Evolutionary conservation across 2,329 filamentous ascomycete species (phyloP), one percentile per base, ranked within the genome.

Genomic region (Sclerotinia subarctica): DNA sequence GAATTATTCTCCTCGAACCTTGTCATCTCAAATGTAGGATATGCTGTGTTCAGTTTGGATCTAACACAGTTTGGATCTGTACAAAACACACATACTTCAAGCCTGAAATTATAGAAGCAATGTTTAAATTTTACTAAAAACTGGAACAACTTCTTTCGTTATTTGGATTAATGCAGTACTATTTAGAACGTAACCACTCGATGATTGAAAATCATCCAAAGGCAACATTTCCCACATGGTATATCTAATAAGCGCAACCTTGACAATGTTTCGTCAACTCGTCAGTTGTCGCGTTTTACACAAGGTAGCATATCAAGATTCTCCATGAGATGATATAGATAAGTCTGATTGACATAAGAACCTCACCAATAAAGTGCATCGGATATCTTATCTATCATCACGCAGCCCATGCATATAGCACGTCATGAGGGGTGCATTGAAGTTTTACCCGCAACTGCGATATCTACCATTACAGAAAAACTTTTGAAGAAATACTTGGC

Each of bases 321-420:
- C 10, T 49, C 10, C 46, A 38, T 38, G 29, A 24, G 6, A n/a
- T 59, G 15, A 5, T 46, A 26, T 29, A 19, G 26, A 32, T 6
- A 15, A 56, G 15, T 21, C 11, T 26, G 17, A 24, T 26, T 56
- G 35, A 32, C 24, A 44, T 44, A n/a, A 63, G 17, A 51, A 38
- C 32, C 29, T 63, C 59, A 42, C 59, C 59, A 64, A 64, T 64
- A 26, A 24, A 54, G 35, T 32, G 13, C 32, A 44, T 32, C 21
- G 15, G 19, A 67, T 52, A 51, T 67, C 56, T 67, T 67, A 67
- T 67, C 56, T 63, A 63, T 63, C 59, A 62, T 62, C 65, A 62
- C 65, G 56, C 26, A 62, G 56, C 51, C 19, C 21, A 62, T 67
- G 65, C 65, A 62, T 29, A 29, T 35, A 67, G 65, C 65, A 67